Evolutionary conservation across 495 filamentous ascomycete genomes (phyloP).

Genomic region (Entonaema liquescens): DNA sequence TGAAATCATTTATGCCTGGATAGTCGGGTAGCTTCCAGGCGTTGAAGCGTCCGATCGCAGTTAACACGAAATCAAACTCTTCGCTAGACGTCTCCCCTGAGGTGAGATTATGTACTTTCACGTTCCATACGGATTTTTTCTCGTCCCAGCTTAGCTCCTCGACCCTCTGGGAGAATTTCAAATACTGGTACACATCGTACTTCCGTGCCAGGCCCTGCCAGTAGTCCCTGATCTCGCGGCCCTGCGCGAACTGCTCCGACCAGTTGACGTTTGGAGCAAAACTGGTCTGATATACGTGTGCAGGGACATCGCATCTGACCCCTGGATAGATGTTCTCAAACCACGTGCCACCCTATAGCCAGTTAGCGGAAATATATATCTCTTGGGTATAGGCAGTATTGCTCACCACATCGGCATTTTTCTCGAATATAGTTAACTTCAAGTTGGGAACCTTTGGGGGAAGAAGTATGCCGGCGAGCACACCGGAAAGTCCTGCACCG

Average conservation of each 20-base stretch:
- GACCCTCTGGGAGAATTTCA: slow-evolving; percentile 60
- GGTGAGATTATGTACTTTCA: slow-evolving; percentile 48
- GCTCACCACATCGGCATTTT: slow-evolving; percentile 69
- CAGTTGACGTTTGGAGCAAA: slow-evolving; percentile 73
- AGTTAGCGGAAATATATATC: slow-evolving; percentile 16
- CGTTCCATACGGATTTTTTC: slow-evolving; percentile 59
- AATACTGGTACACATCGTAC: slow-evolving; percentile 66
- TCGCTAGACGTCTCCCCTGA: slow-evolving; percentile 49
- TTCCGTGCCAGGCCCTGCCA: slow-evolving; percentile 68
- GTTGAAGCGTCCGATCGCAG: slow-evolving; percentile 65
- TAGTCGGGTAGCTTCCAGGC: slow-evolving; percentile 65
- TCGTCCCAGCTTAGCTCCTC: slow-evolving; percentile 64
- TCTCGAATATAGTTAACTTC: slow-evolving; percentile 73
- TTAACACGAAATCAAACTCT: slow-evolving; percentile 61
- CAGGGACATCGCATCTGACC: slow-evolving; percentile 73
- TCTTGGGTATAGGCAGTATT: neutral
- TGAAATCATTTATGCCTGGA: slow-evolving; percentile 63
- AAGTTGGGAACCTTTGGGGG: slow-evolving; percentile 65
- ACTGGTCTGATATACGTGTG: slow-evolving; percentile 74
- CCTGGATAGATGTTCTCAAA: slow-evolving; percentile 76
- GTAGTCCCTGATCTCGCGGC: slow-evolving; percentile 71
- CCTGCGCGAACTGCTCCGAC: slow-evolving; percentile 70
- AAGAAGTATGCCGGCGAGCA: slow-evolving; percentile 68
- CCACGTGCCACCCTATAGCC: slow-evolving; percentile 69
- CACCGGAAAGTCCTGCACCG: slow-evolving; percentile 72